These are phyloP conservation scores for Metschnikowia cerradonensis DNA, from an alignment of 805 yeast species.

Conservation along the genomic window DNA sequence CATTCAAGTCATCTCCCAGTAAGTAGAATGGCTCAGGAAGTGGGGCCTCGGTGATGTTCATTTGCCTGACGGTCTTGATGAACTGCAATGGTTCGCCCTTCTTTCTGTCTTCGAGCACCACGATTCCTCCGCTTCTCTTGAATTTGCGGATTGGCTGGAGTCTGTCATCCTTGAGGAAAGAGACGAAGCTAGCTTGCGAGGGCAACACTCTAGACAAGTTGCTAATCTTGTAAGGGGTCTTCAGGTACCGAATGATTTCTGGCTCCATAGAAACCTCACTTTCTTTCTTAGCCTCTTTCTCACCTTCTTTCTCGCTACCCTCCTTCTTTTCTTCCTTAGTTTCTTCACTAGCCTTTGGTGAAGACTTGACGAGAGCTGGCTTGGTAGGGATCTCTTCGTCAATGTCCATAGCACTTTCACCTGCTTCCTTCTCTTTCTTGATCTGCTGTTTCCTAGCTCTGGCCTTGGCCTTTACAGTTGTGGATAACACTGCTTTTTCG, in stretches of 20 bases:
- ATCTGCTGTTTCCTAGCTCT: constrained; percentile 69
- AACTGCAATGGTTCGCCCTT: constrained; percentile 59
- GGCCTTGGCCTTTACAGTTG: constrained; percentile 90
- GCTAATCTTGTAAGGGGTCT: constrained; percentile 63
- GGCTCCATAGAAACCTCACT: constrained; percentile 26
- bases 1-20: constrained; percentile 50
- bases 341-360: constrained; percentile 13
- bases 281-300: constrained; percentile 7
- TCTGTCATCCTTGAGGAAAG: constrained; percentile 70
- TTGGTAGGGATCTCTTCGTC: constrained; percentile 22
- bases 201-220: constrained; percentile 90
- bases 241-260: constrained; percentile 49
- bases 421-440: constrained; percentile 50
- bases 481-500: constrained; percentile 89
- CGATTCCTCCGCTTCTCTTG: constrained; percentile 65
- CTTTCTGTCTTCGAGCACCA: constrained; percentile 61
- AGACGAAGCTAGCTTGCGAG: constrained; percentile 75
- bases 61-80: constrained; percentile 82
- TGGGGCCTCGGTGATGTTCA: constrained; percentile 69
- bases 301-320: constrained; percentile 6
- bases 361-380: background rate
- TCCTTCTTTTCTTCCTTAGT: constrained; percentile 24
- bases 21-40: constrained; percentile 67
- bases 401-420: constrained; percentile 40
- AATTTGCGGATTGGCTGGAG: constrained; percentile 80